Conservation (phyloP, 2,329 filamentous ascomycete species). For the Teratosphaeria epicoccoides region DNA sequence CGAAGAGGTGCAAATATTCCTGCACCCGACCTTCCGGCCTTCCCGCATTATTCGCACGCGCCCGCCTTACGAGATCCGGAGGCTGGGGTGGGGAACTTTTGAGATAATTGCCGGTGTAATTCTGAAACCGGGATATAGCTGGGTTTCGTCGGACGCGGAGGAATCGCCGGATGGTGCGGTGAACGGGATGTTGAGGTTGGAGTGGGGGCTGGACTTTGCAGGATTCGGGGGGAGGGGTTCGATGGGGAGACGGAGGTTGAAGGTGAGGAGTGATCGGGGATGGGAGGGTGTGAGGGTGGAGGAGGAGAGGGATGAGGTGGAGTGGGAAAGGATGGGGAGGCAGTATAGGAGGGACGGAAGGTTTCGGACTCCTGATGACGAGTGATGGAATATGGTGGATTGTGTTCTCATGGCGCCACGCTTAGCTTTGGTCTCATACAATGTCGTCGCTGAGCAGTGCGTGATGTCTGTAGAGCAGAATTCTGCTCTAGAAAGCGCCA, state of each 20-base stretch:
- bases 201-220: slow-evolving; percentile 35
- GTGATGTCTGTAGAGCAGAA: neutral
- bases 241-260: slow-evolving; percentile 31
- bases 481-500: neutral
- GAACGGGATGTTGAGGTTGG: slow-evolving; percentile 28
- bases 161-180: slow-evolving; percentile 22
- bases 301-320: slow-evolving; percentile 17
- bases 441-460: neutral
- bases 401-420: neutral
- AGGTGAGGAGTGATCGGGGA: slow-evolving; percentile 27
- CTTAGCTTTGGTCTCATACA: neutral
- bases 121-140: slow-evolving; percentile 34
- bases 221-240: slow-evolving; percentile 27
- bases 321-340: slow-evolving; percentile 14
- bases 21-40: slow-evolving; percentile 36
- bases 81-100: slow-evolving; percentile 36
- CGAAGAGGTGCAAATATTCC: slow-evolving; percentile 32
- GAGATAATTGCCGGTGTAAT: slow-evolving; percentile 30
- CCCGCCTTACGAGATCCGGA: slow-evolving; percentile 31
- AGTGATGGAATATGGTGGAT: neutral
- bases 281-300: slow-evolving; percentile 12
- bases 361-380: slow-evolving; percentile 10
- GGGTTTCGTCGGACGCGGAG: slow-evolving; percentile 31
- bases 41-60: slow-evolving; percentile 24
- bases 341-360: slow-evolving; percentile 16